A percentile compares a stretch with the other conserved stretches of the same genome.
Conservation (phyloP, 23 red algal species). For the Chondrus crispus region DNA sequence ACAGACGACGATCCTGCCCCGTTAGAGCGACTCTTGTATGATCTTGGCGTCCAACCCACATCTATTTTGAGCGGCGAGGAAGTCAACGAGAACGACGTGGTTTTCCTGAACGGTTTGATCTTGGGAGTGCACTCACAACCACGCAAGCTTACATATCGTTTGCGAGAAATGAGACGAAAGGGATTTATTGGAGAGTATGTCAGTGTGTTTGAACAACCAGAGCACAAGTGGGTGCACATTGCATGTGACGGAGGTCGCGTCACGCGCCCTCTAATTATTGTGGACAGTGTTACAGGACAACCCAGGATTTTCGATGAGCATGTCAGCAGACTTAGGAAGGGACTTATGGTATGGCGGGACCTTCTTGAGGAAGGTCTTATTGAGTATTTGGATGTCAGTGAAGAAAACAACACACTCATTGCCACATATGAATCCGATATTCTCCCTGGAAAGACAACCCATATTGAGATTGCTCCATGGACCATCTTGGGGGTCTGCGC, state of each 20-base stretch:
- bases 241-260: constrained; percentile 91
- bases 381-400: constrained; percentile 97
- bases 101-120: constrained; percentile 88
- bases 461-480: constrained; percentile 89
- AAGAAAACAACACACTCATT: constrained; percentile 95
- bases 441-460: constrained; percentile 69
- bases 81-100: constrained; percentile 64
- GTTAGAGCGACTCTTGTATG: constrained; percentile 77
- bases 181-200: constrained; percentile 89
- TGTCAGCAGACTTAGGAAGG: constrained; percentile 62
- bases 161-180: constrained; percentile 63
- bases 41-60: constrained; percentile 74
- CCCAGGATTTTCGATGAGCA: constrained; percentile 60
- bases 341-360: constrained; percentile 71
- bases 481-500: constrained; percentile 95
- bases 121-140: constrained; percentile 89
- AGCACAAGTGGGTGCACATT: constrained; percentile 68
- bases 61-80: constrained; percentile 50
- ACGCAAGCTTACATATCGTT: constrained; percentile 25
- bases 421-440: constrained; percentile 71
- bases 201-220: constrained; percentile 72
- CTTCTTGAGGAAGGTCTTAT: constrained; percentile 86
- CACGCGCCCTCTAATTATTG: constrained; percentile 91
- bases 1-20: constrained; percentile 81
- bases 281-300: constrained; percentile 50